Conservation (phyloP, 2,329 filamentous ascomycete genomes). For the Lasiodiplodia sp. region DNA sequence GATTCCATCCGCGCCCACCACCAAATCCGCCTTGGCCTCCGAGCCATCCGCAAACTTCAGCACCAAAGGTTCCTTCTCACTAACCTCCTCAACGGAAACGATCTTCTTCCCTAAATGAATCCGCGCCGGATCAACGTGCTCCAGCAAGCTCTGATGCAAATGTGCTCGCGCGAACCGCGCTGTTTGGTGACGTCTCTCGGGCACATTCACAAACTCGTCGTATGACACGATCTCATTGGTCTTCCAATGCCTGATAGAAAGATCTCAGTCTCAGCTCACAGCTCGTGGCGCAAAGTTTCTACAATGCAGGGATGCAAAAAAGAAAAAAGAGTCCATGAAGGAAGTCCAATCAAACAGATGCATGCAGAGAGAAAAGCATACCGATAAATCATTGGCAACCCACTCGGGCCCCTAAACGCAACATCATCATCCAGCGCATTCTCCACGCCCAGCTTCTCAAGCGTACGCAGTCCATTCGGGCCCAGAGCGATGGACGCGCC, state of each 20-base stretch:
- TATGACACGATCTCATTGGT: conserved; percentile 48
- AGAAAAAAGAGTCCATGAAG: not conserved
- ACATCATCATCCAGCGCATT: conserved; percentile 44
- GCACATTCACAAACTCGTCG: conserved; percentile 42
- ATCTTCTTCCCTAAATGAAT: conserved; percentile 45
- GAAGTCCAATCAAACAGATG: not conserved
- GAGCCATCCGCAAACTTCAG: conserved; percentile 44
- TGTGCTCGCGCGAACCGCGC: conserved; percentile 48
- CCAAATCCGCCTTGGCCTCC: conserved; percentile 39
- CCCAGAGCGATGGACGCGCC: conserved; percentile 50
- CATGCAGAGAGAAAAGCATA: conserved; percentile 31
- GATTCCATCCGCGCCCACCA: conserved; percentile 49
- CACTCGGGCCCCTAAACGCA: conserved; percentile 42
- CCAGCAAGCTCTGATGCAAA: conserved; percentile 44
- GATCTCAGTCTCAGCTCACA: not conserved
- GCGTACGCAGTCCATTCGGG: conserved; percentile 38
- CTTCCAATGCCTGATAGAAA: conserved; percentile 41
- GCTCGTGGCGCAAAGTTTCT: no score
- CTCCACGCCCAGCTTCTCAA: conserved; percentile 45
- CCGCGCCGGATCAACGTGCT: conserved; percentile 40
- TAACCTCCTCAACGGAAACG: conserved; percentile 30
- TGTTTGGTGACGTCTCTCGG: conserved; percentile 44
- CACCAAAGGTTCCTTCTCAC: conserved; percentile 33
- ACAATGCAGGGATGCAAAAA: not conserved
- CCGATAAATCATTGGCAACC: conserved; percentile 46